Base-by-base conservation (phyloP, 2,329 filamentous ascomycete species). In the Aureobasidium sp. region DNA sequence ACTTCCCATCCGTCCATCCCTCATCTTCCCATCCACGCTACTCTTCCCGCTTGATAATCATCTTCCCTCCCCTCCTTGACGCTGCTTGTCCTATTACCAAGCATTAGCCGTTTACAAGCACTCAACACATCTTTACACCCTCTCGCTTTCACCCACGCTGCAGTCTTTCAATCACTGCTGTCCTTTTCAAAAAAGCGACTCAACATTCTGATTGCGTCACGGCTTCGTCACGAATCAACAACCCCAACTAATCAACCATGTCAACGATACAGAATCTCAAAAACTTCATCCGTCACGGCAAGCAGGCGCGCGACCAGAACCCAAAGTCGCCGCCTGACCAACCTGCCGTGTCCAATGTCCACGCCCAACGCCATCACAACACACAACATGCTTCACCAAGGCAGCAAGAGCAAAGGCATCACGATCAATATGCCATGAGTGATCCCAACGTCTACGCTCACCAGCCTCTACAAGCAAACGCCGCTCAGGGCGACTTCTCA, bases 251-350 rank as follows among this genome's bases (percentile, higher is more conserved):
- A 60, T 44, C 39, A 70, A 75, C 61, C 71, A 86, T 86, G 84
- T 85, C 82, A 69, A 84, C 84, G 50, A 96, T 97, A 79, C 93
- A 97, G 79, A 94, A 94, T 74, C 85, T 97, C 70, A 97, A 97
- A 78, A 97, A 97, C 77, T 95, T 97, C 77, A 94, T 97, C 77
- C 90, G 93, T 67, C 93, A 97, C 81, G 93, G 93, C 77, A 97
- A 97, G 81, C 91, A 96, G 81, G 93, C 91, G 68, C 89, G 91
- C 67, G 81, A 80, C 66, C 82, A 83, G 67, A 81, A 85, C 55
- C 49, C 59, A 27, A 81, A 85, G 61, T 79, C 80, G 62, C 78
- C 75, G 48, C 82, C 82, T 69, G 83, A 79, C 63, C 83, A 85
- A 72, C 81, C 82, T 67, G 87, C 81, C 67, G 79, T 86, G 65